A percentile compares a stretch with the other conserved stretches of the same genome.
These are phyloP conservation scores for Areca catechu DNA, from an alignment of 176 grass and related monocot species.

Conservation along the genomic window DNA sequence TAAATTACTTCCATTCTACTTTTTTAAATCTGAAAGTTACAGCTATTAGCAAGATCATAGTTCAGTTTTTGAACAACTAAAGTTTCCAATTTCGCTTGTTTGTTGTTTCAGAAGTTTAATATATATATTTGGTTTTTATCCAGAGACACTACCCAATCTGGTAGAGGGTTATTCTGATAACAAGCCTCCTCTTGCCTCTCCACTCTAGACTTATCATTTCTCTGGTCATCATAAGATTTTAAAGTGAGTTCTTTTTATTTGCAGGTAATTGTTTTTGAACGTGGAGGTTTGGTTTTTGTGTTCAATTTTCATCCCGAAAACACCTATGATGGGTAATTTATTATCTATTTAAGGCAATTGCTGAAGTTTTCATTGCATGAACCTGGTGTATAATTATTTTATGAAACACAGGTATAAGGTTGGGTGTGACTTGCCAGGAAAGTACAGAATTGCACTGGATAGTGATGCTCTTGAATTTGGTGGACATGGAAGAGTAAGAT, in stretches of 20 bases:
- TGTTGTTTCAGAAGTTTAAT: no score
- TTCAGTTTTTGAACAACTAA: no score
- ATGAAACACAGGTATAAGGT: constrained; percentile 64
- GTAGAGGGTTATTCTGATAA: no score
- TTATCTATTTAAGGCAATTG: not conserved
- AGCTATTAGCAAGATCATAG: no score
- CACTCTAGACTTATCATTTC: not conserved
- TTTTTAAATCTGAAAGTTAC: no score
- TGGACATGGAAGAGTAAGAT: constrained; percentile 85
- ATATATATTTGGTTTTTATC: no score
- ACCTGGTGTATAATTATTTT: constrained; percentile 1
- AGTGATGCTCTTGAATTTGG: constrained; percentile 83
- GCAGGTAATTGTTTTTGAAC: constrained; percentile 94
- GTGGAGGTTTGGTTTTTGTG: constrained; percentile 85
- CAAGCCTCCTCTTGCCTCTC: no score
- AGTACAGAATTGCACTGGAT: constrained; percentile 65
- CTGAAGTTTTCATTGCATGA: not conserved
- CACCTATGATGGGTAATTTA: constrained; percentile 67
- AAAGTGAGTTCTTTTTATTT: no score
- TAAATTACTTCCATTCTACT: no score
- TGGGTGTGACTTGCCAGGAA: constrained; percentile 84
- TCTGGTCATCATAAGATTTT: not conserved
- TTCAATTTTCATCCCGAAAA: constrained; percentile 95
- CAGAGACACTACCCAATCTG: no score
- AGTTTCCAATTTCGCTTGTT: no score